These are phyloP conservation scores for Trichoderma citrinoviride DNA, from an alignment of 2,329 filamentous ascomycete species.

Conservation along the genomic window DNA sequence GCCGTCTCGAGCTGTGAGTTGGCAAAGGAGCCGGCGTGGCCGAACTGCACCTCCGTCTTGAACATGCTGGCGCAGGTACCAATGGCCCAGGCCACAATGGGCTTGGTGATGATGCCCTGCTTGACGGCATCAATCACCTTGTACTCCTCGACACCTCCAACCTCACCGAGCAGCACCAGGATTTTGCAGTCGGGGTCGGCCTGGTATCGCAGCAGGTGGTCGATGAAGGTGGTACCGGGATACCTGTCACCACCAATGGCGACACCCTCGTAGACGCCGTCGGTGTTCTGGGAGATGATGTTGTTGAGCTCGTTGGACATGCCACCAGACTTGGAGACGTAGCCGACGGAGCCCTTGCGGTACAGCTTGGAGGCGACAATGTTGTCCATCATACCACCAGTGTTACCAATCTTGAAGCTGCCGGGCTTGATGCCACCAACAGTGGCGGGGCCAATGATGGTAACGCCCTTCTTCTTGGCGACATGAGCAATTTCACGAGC, in stretches of 20 bases:
- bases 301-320: slow-evolving; percentile 99
- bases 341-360: slow-evolving; percentile 97
- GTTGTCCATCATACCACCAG: slow-evolving; percentile 99
- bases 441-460: slow-evolving; percentile 96
- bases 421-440: slow-evolving; percentile 99
- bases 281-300: slow-evolving; percentile 93
- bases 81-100: slow-evolving; percentile 98
- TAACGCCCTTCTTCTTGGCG: slow-evolving; percentile 97
- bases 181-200: slow-evolving; percentile 98
- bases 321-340: slow-evolving; percentile 99
- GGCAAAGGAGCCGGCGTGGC: slow-evolving; percentile 96
- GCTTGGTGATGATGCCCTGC: slow-evolving; percentile 92
- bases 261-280: slow-evolving; percentile 98
- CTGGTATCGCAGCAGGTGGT: slow-evolving; percentile 96
- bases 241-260: slow-evolving; percentile 99
- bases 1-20: slow-evolving; percentile 99
- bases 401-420: slow-evolving; percentile 99
- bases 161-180: slow-evolving; percentile 90
- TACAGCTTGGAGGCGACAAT: slow-evolving; percentile 99
- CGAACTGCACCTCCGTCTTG: slow-evolving; percentile 99
- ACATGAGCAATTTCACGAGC: slow-evolving; percentile 97
- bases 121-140: slow-evolving; percentile 98
- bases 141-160: slow-evolving; percentile 99
- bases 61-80: slow-evolving; percentile 99
- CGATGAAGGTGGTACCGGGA: slow-evolving; percentile 98